A percentile compares a stretch with the other conserved stretches of the same genome.
Evolutionary conservation across 495 filamentous ascomycete genomes (phyloP).

Genomic region (Xanthoparmelia taractica): DNA sequence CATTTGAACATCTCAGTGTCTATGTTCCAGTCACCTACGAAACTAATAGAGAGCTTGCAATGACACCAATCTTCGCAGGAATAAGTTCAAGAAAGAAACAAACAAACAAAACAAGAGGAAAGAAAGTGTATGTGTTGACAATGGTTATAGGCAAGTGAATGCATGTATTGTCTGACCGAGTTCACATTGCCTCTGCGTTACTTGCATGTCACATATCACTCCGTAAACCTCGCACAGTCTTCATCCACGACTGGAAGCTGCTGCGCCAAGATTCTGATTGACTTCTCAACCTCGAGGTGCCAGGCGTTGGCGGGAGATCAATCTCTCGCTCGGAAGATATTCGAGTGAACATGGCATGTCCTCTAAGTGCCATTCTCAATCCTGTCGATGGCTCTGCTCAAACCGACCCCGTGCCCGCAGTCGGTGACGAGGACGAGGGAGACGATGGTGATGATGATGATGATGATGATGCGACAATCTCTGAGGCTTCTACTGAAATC

Average conservation of each 20-base stretch:
- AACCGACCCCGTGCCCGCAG: background rate
- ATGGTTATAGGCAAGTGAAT: background rate
- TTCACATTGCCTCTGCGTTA: background rate
- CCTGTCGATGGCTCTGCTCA: background rate
- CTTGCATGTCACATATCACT: too few species aligned
- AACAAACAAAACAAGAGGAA: background rate
- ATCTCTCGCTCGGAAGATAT: background rate
- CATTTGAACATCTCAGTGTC: background rate
- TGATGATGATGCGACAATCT: background rate
- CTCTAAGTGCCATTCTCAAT: slow-evolving; percentile 9
- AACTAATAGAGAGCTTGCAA: background rate
- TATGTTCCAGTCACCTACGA: background rate
- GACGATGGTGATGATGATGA: background rate
- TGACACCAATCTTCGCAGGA: background rate
- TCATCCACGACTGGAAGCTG: background rate
- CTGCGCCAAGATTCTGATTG: background rate
- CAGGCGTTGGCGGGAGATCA: too few species aligned
- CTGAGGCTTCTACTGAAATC: slow-evolving; percentile 11
- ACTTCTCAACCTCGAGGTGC: background rate
- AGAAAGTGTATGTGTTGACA: background rate
- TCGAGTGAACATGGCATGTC: background rate
- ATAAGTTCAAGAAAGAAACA: too few species aligned
- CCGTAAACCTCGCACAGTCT: background rate
- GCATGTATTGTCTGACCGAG: background rate
- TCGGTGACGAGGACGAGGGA: background rate